phyloP scores from a whole-genome alignment of 768 basidiomycete species.

The Macrolepiota dolichaula region DNA sequence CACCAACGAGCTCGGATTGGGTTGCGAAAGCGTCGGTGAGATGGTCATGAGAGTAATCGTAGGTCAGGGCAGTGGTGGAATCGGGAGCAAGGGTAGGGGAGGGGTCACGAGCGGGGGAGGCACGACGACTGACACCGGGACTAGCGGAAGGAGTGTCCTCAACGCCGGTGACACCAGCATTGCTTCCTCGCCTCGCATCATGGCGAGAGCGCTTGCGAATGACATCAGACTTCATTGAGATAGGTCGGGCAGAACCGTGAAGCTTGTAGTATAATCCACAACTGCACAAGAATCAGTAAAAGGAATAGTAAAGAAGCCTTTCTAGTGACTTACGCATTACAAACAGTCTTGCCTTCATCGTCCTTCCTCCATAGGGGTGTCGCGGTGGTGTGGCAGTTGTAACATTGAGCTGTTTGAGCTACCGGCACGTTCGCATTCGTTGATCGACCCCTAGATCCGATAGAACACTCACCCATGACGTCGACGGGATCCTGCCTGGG shows the following conservation, averaged over 20 bases:
- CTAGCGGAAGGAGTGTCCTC: slow-evolving; percentile 75
- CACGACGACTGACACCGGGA: slow-evolving; percentile 69
- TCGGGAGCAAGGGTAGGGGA: slow-evolving; percentile 72
- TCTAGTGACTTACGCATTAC: slow-evolving; percentile 71
- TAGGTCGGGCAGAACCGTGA: slow-evolving; percentile 81
- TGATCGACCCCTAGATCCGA: slow-evolving; percentile 8
- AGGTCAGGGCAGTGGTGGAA: slow-evolving; percentile 57
- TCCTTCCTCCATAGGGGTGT: slow-evolving; percentile 91
- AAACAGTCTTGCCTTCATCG: slow-evolving; percentile 87
- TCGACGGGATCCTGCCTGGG: slow-evolving; percentile 72
- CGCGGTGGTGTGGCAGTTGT: slow-evolving; percentile 86
- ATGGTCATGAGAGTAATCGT: slow-evolving; percentile 45
- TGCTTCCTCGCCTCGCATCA: slow-evolving; percentile 58
- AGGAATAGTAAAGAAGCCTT: slow-evolving; percentile 7
- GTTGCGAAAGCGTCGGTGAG: slow-evolving; percentile 29
- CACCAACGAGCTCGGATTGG: slow-evolving; percentile 52
- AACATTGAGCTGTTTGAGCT: slow-evolving; percentile 66
- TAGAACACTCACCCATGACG: slow-evolving; percentile 57
- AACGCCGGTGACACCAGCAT: slow-evolving; percentile 26
- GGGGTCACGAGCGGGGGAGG: slow-evolving; percentile 60
- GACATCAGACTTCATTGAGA: slow-evolving; percentile 89
- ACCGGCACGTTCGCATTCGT: slow-evolving; percentile 18
- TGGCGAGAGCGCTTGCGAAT: slow-evolving; percentile 86
- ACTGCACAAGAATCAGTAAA: slow-evolving; percentile 30
- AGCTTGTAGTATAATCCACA: slow-evolving; percentile 86